Conservation (phyloP, 2,329 filamentous ascomycete genomes). For the Talaromyces marneffei region DNA sequence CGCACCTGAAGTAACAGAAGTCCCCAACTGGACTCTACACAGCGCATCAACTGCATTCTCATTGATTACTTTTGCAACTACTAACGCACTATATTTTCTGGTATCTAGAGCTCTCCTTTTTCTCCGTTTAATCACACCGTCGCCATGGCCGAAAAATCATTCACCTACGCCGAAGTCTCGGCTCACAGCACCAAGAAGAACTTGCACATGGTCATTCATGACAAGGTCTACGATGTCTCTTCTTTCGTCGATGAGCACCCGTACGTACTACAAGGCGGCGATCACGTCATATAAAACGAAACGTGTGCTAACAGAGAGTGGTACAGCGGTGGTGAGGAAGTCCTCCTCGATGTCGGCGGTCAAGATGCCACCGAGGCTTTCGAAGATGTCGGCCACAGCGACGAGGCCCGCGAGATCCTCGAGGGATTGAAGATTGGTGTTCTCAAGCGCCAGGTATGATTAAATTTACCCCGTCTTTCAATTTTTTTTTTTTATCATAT, state of each 20-base stretch:
- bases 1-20: no score
- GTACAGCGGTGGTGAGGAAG: slow-evolving; percentile 92
- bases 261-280: slow-evolving; percentile 47
- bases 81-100: neutral
- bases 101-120: neutral
- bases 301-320: neutral
- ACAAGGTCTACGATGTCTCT: slow-evolving; percentile 88
- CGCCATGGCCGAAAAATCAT: slow-evolving; percentile 52
- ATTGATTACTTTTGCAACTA: neutral
- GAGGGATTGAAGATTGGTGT: slow-evolving; percentile 66
- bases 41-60: neutral
- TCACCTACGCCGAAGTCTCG: slow-evolving; percentile 75
- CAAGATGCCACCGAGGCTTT: slow-evolving; percentile 97
- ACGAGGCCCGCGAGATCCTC: slow-evolving; percentile 94
- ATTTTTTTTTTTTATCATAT: neutral
- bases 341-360: slow-evolving; percentile 89
- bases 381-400: slow-evolving; percentile 97
- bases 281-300: neutral
- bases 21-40: neutral
- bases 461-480: neutral
- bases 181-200: slow-evolving; percentile 90
- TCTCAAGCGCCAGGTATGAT: slow-evolving; percentile 76
- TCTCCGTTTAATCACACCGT: neutral
- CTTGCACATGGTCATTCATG: slow-evolving; percentile 83
- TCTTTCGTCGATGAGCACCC: slow-evolving; percentile 97